Conservation (phyloP, 805 yeast genomes). For the Schwanniomyces occidentalis region DNA sequence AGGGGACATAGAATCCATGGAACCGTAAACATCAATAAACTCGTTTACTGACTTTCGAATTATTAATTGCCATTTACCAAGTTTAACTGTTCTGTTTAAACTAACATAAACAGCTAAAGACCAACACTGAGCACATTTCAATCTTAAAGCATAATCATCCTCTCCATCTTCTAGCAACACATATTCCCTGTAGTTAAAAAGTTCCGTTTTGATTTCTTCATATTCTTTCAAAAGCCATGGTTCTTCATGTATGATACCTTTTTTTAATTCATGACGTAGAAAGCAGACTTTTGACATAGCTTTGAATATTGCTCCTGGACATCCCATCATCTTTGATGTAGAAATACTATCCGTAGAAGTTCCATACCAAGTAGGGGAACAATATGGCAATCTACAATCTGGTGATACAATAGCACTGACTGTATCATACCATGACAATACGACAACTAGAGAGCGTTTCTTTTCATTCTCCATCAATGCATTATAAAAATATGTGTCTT, state of each 20-base stretch:
- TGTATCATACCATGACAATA: conserved; percentile 62
- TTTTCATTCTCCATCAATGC: conserved; percentile 45
- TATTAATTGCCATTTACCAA: conserved; percentile 21
- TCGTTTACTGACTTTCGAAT: conserved; percentile 41
- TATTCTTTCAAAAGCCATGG: conserved; percentile 19
- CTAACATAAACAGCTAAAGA: conserved; percentile 37
- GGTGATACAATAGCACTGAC: conserved; percentile 56
- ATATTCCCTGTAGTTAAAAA: conserved; percentile 50
- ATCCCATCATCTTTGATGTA: conserved; percentile 56
- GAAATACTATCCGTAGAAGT: conserved; percentile 40
- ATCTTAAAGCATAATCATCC: conserved; percentile 37
- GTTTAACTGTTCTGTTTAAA: conserved; percentile 27
- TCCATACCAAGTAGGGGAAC: conserved; percentile 56
- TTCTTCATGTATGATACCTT: conserved; percentile 6
- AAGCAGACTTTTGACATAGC: conserved; percentile 47
- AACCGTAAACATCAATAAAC: conserved; percentile 47
- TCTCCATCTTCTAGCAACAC: conserved; percentile 28
- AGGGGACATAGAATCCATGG: conserved; percentile 48
- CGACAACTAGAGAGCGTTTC: conserved; percentile 50
- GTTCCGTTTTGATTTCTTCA: conserved; percentile 30
- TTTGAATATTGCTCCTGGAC: conserved; percentile 57
- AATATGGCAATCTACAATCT: conserved; percentile 55
- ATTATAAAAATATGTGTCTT: conserved; percentile 41
- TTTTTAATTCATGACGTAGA: conserved; percentile 26
- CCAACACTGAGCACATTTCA: conserved; percentile 62